Evolutionary conservation across 202 grass and related monocot genomes (phyloP).

Genomic region (Bolboschoenoplectus hybrid): DNA sequence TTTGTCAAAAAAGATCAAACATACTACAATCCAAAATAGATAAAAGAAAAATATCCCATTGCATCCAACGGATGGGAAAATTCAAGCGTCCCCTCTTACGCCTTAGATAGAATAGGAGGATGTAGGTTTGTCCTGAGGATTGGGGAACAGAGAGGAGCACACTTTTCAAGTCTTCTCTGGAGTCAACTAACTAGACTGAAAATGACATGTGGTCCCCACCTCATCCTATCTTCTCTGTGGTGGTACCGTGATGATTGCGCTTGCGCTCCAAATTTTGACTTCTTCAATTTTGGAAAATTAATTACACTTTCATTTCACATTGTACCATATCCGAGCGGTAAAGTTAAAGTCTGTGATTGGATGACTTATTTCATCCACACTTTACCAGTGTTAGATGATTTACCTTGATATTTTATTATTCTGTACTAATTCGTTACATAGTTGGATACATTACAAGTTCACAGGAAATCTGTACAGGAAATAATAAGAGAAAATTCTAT

Average conservation of each 20-base stretch:
- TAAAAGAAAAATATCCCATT: neutral
- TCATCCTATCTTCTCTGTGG: neutral
- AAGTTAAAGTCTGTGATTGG: too few species aligned
- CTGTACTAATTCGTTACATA: neutral
- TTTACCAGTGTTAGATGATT: too few species aligned
- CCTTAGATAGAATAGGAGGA: neutral
- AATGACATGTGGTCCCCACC: neutral
- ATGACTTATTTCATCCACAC: too few species aligned
- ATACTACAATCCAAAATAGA: neutral
- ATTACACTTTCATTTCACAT: too few species aligned
- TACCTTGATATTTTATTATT: too few species aligned
- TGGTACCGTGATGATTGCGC: neutral
- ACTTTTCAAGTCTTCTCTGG: neutral
- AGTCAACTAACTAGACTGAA: neutral
- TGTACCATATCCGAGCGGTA: too few species aligned
- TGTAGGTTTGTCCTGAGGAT: neutral
- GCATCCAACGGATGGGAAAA: neutral
- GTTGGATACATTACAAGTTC: neutral
- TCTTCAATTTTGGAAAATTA: too few species aligned
- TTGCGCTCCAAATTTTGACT: neutral
- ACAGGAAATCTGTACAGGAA: neutral
- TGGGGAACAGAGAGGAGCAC: neutral
- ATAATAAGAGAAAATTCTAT: neutral
- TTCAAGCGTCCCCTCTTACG: too few species aligned
- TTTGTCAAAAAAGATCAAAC: neutral